Evolutionary conservation across 495 filamentous ascomycete species (phyloP).

Genomic region (Penicillium malachiteum): DNA sequence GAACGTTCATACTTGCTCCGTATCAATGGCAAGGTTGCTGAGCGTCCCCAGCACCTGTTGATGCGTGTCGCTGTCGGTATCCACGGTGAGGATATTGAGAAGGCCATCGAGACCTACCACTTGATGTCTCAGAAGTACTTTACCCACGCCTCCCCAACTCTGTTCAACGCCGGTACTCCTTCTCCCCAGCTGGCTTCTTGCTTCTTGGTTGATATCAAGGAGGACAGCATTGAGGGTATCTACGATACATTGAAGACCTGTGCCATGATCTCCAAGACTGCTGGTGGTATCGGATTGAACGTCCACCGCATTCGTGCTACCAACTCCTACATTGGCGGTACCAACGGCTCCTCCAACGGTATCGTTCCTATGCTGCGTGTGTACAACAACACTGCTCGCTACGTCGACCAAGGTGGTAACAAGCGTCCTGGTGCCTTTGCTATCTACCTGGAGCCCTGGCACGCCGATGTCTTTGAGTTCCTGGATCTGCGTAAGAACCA

Average conservation of each 20-base stretch:
- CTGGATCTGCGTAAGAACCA: slow-evolving; percentile 98
- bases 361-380: slow-evolving; percentile 97
- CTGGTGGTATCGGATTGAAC: slow-evolving; percentile 94
- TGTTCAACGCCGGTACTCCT: slow-evolving; percentile 97
- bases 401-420: slow-evolving; percentile 98
- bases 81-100: slow-evolving; percentile 91
- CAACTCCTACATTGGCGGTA: slow-evolving; percentile 94
- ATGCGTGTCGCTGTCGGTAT: slow-evolving; percentile 99
- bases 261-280: slow-evolving; percentile 99
- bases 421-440: slow-evolving; percentile 98
- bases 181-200: slow-evolving; percentile 92
- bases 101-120: slow-evolving; percentile 94
- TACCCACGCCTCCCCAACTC: slow-evolving; percentile 94
- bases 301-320: slow-evolving; percentile 95
- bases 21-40: slow-evolving; percentile 87
- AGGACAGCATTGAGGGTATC: slow-evolving; percentile 98
- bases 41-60: slow-evolving; percentile 97
- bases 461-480: slow-evolving; percentile 96
- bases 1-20: slow-evolving; percentile 96
- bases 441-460: slow-evolving; percentile 99
- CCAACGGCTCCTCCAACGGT: slow-evolving; percentile 96
- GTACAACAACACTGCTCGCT: slow-evolving; percentile 98
- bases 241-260: slow-evolving; percentile 99
- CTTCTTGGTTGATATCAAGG: slow-evolving; percentile 98
- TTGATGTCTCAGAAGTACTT: slow-evolving; percentile 97